phyloP scores from a whole-genome alignment of 768 basidiomycete genomes.

The Tulasnella sp. region DNA sequence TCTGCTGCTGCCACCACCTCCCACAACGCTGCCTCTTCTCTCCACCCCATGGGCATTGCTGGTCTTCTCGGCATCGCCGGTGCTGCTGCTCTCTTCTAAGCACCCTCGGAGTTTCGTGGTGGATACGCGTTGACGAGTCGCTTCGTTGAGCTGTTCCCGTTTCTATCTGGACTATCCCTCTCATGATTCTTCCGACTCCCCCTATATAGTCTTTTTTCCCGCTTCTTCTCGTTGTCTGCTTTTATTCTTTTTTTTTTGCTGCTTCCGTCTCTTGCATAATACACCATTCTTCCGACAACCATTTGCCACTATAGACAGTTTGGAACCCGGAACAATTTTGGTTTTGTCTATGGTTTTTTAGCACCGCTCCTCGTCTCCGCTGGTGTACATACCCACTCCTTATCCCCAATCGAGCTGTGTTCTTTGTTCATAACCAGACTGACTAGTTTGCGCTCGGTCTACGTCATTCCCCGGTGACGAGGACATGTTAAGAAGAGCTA shows the following conservation, averaged over 20 bases:
- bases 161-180: not conserved
- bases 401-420: not conserved
- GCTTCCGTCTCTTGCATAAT: not conserved
- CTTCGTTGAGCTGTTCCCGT: not conserved
- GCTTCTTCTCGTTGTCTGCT: not conserved
- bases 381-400: slow-evolving; percentile 1
- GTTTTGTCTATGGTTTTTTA: not conserved
- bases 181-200: slow-evolving; percentile 8
- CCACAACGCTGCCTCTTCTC: not conserved
- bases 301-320: slow-evolving; percentile 2
- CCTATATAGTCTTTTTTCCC: not conserved
- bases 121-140: not conserved
- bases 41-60: slow-evolving; percentile 17
- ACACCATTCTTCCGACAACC: not conserved
- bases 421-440: not conserved
- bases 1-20: not conserved
- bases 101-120: not conserved
- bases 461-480: not conserved
- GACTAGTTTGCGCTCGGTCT: not conserved
- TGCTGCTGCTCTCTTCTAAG: slow-evolving; percentile 23
- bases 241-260: not conserved
- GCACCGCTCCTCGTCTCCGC: slow-evolving; percentile 1
- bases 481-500: too few species aligned
- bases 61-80: slow-evolving; percentile 19
- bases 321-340: not conserved